Conservation (phyloP, 2,329 filamentous ascomycete species). For the Xylariaceae sp. region DNA sequence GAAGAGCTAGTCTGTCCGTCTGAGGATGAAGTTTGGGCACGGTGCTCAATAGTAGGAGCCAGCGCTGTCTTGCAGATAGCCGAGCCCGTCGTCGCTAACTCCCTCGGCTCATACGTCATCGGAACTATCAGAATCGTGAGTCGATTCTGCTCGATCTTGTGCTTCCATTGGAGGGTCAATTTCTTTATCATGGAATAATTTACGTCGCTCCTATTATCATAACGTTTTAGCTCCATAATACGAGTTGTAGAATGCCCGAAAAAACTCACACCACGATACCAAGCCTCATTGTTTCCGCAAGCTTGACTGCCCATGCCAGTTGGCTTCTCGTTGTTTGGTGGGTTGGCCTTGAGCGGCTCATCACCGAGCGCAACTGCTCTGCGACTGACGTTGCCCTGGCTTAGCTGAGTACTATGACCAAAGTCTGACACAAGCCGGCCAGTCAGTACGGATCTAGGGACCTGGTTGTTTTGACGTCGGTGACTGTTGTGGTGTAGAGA, state of each 20-base stretch:
- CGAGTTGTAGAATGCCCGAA: neutral
- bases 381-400: neutral
- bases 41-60: neutral
- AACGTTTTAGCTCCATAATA: conserved; percentile 11
- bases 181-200: conserved; percentile 4
- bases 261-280: conserved; percentile 16
- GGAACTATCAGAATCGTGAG: conserved; percentile 16
- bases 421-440: too few relatives aligned
- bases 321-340: conserved; percentile 1
- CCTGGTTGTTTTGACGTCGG: neutral
- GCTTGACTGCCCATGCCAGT: too few relatives aligned
- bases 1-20: neutral
- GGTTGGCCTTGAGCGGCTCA: neutral
- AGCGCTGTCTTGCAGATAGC: neutral
- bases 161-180: neutral
- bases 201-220: conserved; percentile 12
- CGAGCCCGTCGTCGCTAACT: neutral
- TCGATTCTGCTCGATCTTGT: conserved; percentile 4
- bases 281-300: neutral
- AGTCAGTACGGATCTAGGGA: neutral
- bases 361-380: neutral
- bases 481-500: neutral
- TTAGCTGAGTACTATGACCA: neutral
- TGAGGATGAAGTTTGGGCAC: neutral
- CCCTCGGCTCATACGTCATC: conserved; percentile 13